Conservation (phyloP, 2,329 filamentous ascomycete species). For the Fusarium lyarnte region DNA sequence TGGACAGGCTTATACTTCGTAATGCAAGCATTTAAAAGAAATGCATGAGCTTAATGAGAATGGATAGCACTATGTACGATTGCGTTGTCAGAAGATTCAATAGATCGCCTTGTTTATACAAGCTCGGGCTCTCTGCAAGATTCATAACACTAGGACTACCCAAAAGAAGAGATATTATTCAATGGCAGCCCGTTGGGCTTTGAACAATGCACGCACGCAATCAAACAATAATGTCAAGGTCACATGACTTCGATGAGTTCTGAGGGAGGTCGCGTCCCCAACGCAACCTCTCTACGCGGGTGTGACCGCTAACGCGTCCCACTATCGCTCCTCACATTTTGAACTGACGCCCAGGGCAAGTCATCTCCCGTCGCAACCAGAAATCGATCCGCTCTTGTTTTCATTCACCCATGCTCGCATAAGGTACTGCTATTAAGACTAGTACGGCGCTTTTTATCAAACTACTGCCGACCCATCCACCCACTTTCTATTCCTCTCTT, state of each 20-base stretch:
- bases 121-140: not conserved
- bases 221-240: not conserved
- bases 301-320: conserved; percentile 42
- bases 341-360: conserved; percentile 15
- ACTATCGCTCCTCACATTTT: conserved; percentile 30
- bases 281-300: conserved; percentile 46
- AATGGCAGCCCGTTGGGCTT: not conserved
- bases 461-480: conserved; percentile 4
- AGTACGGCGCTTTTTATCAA: conserved; percentile 27
- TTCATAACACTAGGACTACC: not conserved
- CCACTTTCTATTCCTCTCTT: conserved; percentile 9
- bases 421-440: conserved; percentile 2
- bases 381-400: conserved; percentile 40
- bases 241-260: conserved; percentile 15
- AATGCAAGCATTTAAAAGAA: not conserved
- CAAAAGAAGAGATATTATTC: not conserved
- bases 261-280: conserved; percentile 19
- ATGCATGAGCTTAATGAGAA: not conserved
- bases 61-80: not conserved
- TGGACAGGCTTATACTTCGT: not conserved
- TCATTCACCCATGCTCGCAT: conserved; percentile 26
- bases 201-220: not conserved
- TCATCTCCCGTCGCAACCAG: conserved; percentile 40
- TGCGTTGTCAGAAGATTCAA: not conserved
- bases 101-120: not conserved